phyloP scores from a whole-genome alignment of 1,139 yeast genomes.

The Debaryomyces nepalensis region DNA sequence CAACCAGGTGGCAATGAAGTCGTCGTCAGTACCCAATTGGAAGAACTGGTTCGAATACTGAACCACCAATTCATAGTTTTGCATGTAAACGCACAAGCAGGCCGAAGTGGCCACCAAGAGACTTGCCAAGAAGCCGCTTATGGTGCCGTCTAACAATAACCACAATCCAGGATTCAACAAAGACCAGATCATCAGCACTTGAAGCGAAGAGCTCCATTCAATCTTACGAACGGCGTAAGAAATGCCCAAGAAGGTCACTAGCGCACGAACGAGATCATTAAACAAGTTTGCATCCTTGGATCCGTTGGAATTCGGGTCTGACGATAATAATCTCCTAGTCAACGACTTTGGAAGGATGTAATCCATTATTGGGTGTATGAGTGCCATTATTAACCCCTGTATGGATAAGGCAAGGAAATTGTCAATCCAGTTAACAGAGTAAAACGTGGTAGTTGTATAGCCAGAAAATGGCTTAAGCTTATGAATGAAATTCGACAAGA shows the following conservation, averaged over 20 bases:
- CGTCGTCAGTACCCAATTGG: constrained; percentile 20
- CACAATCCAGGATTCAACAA: constrained; percentile 79
- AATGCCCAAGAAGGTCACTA: constrained; percentile 80
- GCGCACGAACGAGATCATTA: constrained; percentile 56
- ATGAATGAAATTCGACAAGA: constrained; percentile 37
- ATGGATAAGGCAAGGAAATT: constrained; percentile 33
- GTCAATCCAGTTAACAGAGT: constrained; percentile 23
- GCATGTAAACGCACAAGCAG: constrained; percentile 40
- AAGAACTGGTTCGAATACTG: constrained; percentile 19
- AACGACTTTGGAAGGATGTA: constrained; percentile 41
- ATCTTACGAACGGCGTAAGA: constrained; percentile 81
- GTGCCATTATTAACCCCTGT: constrained; percentile 68
- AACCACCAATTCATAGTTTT: constrained; percentile 28
- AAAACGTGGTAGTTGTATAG: not conserved
- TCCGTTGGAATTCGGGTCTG: constrained; percentile 37
- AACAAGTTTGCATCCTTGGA: constrained; percentile 33
- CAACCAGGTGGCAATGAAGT: constrained; percentile 45
- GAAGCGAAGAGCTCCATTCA: constrained; percentile 78
- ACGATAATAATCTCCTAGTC: constrained; percentile 33
- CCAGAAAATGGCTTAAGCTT: constrained; percentile 30
- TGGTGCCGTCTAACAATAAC: constrained; percentile 77
- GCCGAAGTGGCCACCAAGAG: constrained; percentile 45
- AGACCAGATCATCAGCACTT: constrained; percentile 77
- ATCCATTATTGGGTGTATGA: constrained; percentile 66
- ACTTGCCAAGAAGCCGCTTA: constrained; percentile 63